Conservation (phyloP, 768 basidiomycete genomes). For the Lyophyllum shimeji region DNA sequence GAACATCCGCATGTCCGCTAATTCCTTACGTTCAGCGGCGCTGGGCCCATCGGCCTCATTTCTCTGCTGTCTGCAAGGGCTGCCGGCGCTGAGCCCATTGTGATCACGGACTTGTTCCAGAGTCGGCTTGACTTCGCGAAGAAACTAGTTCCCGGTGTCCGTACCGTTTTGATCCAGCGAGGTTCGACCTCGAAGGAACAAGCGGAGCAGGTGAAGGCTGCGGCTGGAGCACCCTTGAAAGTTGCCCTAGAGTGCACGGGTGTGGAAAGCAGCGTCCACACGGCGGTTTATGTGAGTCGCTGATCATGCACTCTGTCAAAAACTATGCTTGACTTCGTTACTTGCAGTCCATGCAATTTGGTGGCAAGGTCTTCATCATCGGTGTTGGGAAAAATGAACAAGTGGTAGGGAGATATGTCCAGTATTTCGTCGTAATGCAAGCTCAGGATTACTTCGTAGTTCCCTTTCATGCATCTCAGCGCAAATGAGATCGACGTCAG, state of each 20-base stretch:
- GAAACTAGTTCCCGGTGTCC: constrained; percentile 56
- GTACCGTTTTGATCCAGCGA: constrained; percentile 54
- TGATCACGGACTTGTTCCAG: constrained; percentile 69
- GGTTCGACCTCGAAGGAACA: constrained; percentile 45
- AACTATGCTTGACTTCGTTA: background rate
- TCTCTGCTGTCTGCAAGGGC: constrained; percentile 63
- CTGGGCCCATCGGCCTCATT: constrained; percentile 66
- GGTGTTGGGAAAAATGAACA: constrained; percentile 69
- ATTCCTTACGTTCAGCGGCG: constrained; percentile 41
- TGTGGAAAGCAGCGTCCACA: constrained; percentile 59
- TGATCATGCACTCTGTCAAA: background rate
- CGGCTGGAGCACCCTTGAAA: constrained; percentile 47
- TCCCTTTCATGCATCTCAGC: constrained; percentile 74
- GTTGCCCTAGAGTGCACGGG: constrained; percentile 66
- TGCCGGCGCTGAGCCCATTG: constrained; percentile 67
- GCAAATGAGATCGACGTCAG: constrained; percentile 69
- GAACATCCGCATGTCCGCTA: background rate
- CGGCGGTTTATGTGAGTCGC: constrained; percentile 51
- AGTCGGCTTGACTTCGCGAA: constrained; percentile 67
- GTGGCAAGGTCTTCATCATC: constrained; percentile 69
- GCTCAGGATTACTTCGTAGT: constrained; percentile 30
- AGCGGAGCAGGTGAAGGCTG: constrained; percentile 51
- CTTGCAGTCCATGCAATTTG: constrained; percentile 57
- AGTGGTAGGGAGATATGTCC: constrained; percentile 33
- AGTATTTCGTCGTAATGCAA: background rate